Evolutionary conservation across 129 eudicot genomes (phyloP).

Genomic region (Flaveria trinervia): DNA sequence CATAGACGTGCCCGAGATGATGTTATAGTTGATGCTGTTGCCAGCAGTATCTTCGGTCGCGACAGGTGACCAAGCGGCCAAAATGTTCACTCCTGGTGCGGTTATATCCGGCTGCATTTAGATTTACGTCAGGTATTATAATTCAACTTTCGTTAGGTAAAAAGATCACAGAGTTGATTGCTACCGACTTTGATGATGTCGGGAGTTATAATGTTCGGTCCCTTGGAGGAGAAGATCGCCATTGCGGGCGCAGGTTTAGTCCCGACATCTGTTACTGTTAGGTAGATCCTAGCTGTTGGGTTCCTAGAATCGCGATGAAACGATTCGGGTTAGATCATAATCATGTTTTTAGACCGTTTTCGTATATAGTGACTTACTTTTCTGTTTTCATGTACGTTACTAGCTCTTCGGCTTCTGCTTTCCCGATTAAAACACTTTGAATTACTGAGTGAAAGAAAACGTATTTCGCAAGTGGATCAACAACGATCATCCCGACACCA

Average conservation of each 20-base stretch:
- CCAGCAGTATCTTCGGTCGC: constrained; percentile 42
- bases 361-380: constrained; percentile 36
- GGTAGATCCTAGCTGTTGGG: constrained; percentile 52
- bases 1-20: constrained; percentile 72
- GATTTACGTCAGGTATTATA: not conserved
- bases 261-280: constrained; percentile 42
- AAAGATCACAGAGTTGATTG: not conserved
- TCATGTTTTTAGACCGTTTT: not conserved
- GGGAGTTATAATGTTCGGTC: constrained; percentile 61
- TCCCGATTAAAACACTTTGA: constrained; percentile 41
- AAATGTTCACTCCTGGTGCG: constrained; percentile 69
- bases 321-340: constrained; percentile 6
- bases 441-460: constrained; percentile 39
- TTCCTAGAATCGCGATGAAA: constrained; percentile 38
- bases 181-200: constrained; percentile 56
- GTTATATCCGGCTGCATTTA: constrained; percentile 67
- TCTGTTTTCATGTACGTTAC: constrained; percentile 44
- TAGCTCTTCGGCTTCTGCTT: constrained; percentile 52
- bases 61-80: constrained; percentile 82
- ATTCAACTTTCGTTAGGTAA: constrained; percentile 17
- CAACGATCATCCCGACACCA: constrained; percentile 58
- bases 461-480: constrained; percentile 46
- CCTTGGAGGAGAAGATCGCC: constrained; percentile 65
- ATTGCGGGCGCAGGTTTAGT: constrained; percentile 56
- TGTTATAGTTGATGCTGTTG: constrained; percentile 45